Evolutionary conservation across 345 rosid genomes (phyloP).

Genomic region (Erucastrum elatum): DNA sequence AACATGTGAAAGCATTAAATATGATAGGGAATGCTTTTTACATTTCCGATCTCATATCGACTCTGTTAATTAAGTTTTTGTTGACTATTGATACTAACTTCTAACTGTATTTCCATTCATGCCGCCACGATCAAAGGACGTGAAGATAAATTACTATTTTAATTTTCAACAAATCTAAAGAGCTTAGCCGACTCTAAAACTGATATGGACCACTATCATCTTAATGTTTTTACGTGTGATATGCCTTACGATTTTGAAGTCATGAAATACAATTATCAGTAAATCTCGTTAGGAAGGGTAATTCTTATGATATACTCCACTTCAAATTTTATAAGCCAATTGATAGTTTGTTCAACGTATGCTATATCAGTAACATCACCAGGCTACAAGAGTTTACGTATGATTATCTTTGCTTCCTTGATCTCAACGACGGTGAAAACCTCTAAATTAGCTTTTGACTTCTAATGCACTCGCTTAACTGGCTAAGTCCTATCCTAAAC

Average conservation of each 20-base stretch:
- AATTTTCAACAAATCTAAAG: not conserved
- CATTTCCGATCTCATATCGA: conserved; percentile 32
- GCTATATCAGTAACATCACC: not conserved
- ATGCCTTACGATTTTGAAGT: not conserved
- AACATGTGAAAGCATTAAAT: conserved; percentile 34
- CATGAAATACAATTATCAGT: not conserved
- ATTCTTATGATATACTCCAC: not conserved
- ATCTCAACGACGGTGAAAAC: not conserved
- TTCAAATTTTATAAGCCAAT: not conserved
- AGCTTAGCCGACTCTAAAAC: not conserved
- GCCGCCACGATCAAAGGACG: conserved; percentile 41
- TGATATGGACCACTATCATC: not conserved
- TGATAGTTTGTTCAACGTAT: not conserved
- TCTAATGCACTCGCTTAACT: not conserved
- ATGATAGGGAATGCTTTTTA: conserved; percentile 21
- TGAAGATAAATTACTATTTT: not conserved
- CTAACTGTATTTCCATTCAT: conserved; percentile 36
- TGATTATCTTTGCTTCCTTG: not conserved
- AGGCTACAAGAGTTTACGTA: not conserved
- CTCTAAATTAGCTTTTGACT: not conserved
- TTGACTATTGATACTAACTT: conserved; percentile 37
- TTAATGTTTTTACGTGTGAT: not conserved
- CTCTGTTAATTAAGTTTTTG: conserved; percentile 18
- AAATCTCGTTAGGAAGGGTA: not conserved
- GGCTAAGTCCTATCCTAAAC: not conserved